Base-by-base conservation (phyloP, 2,329 filamentous ascomycete genomes). In the Aspergillus sp. region DNA sequence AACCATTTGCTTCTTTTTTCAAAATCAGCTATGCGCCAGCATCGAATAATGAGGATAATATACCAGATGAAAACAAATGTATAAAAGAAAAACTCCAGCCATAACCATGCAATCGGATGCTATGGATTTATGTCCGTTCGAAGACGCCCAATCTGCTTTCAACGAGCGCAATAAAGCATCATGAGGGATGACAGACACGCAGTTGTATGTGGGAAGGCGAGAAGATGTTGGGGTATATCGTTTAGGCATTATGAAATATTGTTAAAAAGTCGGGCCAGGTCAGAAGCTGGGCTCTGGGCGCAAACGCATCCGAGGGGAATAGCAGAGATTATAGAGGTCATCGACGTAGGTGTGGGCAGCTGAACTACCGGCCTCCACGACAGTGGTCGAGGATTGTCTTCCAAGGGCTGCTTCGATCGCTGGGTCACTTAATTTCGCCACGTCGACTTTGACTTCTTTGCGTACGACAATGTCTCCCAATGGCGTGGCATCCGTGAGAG, bases 381-480 rank as follows among this genome's bases (percentile, higher is more conserved):
- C 59, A 50, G 64, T 64, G 32, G 55, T 53, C 15, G 68, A 63
- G 38, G 65, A 61, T 32, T 69, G 66, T 11, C 55, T 55, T 49
- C 59, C 53, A 22, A 64, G 24, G 2, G 56, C 38, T 26, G 62
- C 62, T 20, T 66, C 62, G 7, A 60, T 55, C 0, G 57, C 56
- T 22, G 64, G 62, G 15, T 69, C 66, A 8, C 62, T 61, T 26
- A 67, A 39, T 22, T 70, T 66, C 0, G 66, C 65, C 1, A 79
- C 74, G 48, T 85, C 79, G n/a, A 87, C 80, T 7, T 80, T 81
- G 55, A 87, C 81, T 64, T 88, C 83, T 60, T 85, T 83, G 22
- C 82, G 84, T 6, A 87, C 81, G 76, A 86, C 81, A 66, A 87
- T 88, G 20, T 85, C 83, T 6, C 84, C 83, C 49, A 80, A 77